Evolutionary conservation across 495 filamentous ascomycete species (phyloP), one percentile per base, ranked within the genome.

Genomic region (Penicillium flavigenum): DNA sequence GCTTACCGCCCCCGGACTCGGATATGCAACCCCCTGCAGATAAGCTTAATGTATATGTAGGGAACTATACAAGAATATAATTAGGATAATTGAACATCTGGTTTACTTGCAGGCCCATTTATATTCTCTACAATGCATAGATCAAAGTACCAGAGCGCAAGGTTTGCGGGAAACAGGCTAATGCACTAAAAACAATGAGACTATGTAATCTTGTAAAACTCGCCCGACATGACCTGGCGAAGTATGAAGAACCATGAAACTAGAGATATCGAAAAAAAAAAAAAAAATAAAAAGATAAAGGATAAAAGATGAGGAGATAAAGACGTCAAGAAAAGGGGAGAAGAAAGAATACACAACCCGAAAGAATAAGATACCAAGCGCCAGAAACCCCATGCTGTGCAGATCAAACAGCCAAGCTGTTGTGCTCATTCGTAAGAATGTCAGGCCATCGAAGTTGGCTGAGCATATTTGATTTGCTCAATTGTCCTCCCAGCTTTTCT

Each of bases 401-500:
- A 76, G 72, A 69, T 72, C 66, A 71, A 69, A 60, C 53, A 51
- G 63, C 47, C 57, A 51, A 32, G 55, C 53, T 50, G 41, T 55
- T 61, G 58, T 58, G 43, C 12, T 57, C 27, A 34, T 60, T 52
- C 34, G 43, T 31, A 29, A 36, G 32, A 56, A 31, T 32, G 16
- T 31, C 39, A 54, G 58, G 31, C 32, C 55, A 53, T 29, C 36
- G 19, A 47, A 56, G 51, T 51, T 36, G 45, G 46, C 47, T 58
- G 26, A 43, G 41, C 44, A 12, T 32, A 46, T 38, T 39, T 9
- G 36, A 31, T 47, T 27, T 14, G 19, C 11, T 27, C 29, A 45
- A 20, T 47, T 54, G 61, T 94, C 93, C 51, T 98, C 93, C 94
- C 94, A 98, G 76, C 92, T 97, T 81, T 96, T 97, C 81, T 98